Evolutionary conservation across 805 yeast genomes (phyloP), one percentile per base, ranked within the genome.

Genomic region (Schwanniomyces pseudopolymorphus): DNA sequence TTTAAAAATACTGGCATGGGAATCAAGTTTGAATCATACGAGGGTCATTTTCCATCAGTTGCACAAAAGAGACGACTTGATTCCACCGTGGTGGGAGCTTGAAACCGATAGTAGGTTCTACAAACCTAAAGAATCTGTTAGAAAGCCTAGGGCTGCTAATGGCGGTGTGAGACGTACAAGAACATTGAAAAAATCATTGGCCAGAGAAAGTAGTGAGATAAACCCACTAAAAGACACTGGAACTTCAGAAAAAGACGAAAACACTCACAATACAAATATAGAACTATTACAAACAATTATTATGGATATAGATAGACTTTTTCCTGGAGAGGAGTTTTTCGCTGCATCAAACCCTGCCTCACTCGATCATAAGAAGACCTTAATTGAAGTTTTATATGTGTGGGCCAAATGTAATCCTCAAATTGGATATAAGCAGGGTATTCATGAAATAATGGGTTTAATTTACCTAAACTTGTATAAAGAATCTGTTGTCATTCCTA

Each of bases 401-500:
- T 78, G 81, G 80, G 66, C 79, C 47, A 77, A 75, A 58, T 69
- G 77, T 51, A 70, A 74, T 45, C 72, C 77, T 1, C 66, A 57
- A 6, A 61, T 78, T 25, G 76, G 79, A n/a, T 76, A 76, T 50
- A 74, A 72, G 50, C 84, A 80, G 56, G 84, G 84, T 0, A 57
- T 78, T 42, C 84, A 80, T 60, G 84, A 80, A 55, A 61, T 79
- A 3, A 60, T 74, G 43, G 84, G 83, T 1, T 55, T 79, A 44
- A 64, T 80, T 6, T 78, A 67, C 54, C 61, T 74, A 16, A 68
- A 67, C 43, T 51, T 78, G 14, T 53, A 61, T 47, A 52, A 55
- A 6, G 82, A 77, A 49, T 57, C 74, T 3, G 55, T 64, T 28
- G 46, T 43, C 21, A 59, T 63, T 14, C 62, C 69, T 2, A 58